phyloP scores from a whole-genome alignment of 2,329 filamentous ascomycete species.

The Pseudogymnoascus sp. region DNA sequence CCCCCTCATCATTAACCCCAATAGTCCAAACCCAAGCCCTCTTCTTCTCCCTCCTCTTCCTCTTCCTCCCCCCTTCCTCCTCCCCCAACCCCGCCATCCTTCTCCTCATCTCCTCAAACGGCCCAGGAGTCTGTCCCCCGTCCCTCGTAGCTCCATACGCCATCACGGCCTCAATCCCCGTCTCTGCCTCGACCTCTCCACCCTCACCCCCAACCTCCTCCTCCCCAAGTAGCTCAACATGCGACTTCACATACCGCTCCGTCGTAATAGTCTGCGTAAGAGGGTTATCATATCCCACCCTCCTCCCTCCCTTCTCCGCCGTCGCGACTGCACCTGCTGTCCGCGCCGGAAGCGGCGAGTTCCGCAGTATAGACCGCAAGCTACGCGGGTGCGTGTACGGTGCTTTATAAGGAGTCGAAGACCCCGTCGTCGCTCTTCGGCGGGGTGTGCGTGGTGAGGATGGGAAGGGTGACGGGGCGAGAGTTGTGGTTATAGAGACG shows the following conservation, averaged over 20 bases:
- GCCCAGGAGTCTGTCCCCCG: slow-evolving; percentile 53
- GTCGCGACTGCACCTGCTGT: slow-evolving; percentile 44
- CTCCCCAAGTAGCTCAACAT: slow-evolving; percentile 54
- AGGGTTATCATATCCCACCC: slow-evolving; percentile 55
- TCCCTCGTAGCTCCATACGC: slow-evolving; percentile 51
- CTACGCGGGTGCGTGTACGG: slow-evolving; percentile 52
- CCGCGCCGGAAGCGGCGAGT: slow-evolving; percentile 52
- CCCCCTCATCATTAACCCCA: slow-evolving; percentile 39
- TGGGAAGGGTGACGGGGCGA: slow-evolving; percentile 15
- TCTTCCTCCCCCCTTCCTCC: slow-evolving; percentile 40
- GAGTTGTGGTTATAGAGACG: not conserved
- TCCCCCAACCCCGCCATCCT: slow-evolving; percentile 43
- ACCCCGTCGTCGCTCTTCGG: slow-evolving; percentile 30
- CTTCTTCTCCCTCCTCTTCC: slow-evolving; percentile 48
- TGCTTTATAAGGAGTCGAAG: slow-evolving; percentile 20
- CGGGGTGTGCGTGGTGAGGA: slow-evolving; percentile 32
- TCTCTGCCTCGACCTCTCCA: slow-evolving; percentile 11
- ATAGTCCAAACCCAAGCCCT: slow-evolving; percentile 61
- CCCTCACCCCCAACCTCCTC: slow-evolving; percentile 37
- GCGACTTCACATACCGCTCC: slow-evolving; percentile 52
- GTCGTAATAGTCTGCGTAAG: slow-evolving; percentile 57
- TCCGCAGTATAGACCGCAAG: slow-evolving; percentile 57
- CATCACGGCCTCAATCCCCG: slow-evolving; percentile 33
- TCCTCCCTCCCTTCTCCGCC: slow-evolving; percentile 38
- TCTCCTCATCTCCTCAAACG: slow-evolving; percentile 55